Base-by-base conservation (phyloP, 106 monocot species). In the Dioscorea zingiberensis region DNA sequence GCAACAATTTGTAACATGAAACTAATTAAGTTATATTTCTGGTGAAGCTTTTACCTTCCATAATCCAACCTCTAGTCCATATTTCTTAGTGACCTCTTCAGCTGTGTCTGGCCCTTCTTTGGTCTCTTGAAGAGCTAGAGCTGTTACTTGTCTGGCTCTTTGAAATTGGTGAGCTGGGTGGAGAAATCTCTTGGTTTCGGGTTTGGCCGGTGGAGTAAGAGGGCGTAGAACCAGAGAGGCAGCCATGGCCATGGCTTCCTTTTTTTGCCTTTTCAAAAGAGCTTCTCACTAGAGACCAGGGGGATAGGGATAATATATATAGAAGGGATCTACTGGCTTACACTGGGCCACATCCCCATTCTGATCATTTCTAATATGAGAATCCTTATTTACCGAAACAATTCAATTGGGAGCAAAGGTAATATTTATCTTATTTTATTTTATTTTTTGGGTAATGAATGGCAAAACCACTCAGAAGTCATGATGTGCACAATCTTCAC, bases 41-140 rank as follows among this genome's bases (percentile, higher is more conserved):
- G n/a, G n/a, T n/a, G n/a, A n/a, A n/a, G n/a, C 14, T 22, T 29
- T 47, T 56, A 91, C 94, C 87, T 95, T 95, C 87, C 90, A 95
- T 14, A 95, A 82, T 59, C 94, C 94, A 29, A 87, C 68, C 67
- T 95, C 94, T 57, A 95, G 85, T 18, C 94, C 94, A 67, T 76
- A 91, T 66, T 87, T 95, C 68, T 88, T 53, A 7, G 91, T 95
- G 25, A 78, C 44, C 59, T 94, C 84, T 24, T 94, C 90, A 21
- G 78, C 67, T 11, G 86, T 49, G 44, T 54, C 21, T 27, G 69
- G 47, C 63, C 75, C 65, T 68, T 92, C 74, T 53, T 77, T 81
- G 10, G 81, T 87, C 64, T 82, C 87, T 57, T 77, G 87, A 17
- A 82, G 13, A 14, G 91, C 84, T 7, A 58, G 74, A 22, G 79